A percentile compares a stretch with the other conserved stretches of the same genome.
Evolutionary conservation across 129 eudicot species (phyloP).

Genomic region (Deinandra increscens): DNA sequence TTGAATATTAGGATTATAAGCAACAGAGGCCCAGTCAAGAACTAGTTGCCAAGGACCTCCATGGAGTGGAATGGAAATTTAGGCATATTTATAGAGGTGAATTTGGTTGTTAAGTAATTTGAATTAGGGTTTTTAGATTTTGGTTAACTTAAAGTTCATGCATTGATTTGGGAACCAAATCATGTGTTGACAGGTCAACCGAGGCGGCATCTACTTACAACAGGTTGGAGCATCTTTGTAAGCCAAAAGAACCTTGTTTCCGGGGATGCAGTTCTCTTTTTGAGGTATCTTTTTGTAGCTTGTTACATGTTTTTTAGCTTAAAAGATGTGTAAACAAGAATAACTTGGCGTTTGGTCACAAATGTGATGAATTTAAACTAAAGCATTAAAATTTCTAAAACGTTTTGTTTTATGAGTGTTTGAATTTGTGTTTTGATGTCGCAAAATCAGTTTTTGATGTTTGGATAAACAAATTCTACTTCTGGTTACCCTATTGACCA

Average conservation of each 20-base stretch:
- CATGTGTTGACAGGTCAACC: constrained; percentile 71
- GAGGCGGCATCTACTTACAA: constrained; percentile 93
- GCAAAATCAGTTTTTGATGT: background rate
- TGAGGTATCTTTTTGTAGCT: constrained; percentile 52
- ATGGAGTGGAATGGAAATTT: constrained; percentile 94
- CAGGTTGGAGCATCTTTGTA: constrained; percentile 96
- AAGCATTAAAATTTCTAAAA: background rate
- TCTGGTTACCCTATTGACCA: background rate
- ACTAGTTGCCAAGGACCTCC: constrained; percentile 87
- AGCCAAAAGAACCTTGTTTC: constrained; percentile 90
- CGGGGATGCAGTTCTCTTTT: constrained; percentile 95
- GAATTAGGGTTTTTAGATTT: background rate
- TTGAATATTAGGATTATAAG: constrained; percentile 60
- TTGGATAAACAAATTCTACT: background rate
- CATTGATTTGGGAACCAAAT: constrained; percentile 7
- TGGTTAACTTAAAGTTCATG: background rate
- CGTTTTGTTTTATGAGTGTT: background rate
- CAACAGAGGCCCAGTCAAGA: constrained; percentile 97
- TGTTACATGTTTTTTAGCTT: background rate
- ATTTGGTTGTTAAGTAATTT: constrained; percentile 17
- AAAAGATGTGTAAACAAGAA: constrained; percentile 1
- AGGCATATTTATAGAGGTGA: constrained; percentile 93
- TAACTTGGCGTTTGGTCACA: background rate
- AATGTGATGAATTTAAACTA: background rate
- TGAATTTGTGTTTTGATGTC: background rate